These are phyloP conservation scores for Peronospora destructor DNA, from an alignment of 352 stramenopile species.

Conservation along the genomic window DNA sequence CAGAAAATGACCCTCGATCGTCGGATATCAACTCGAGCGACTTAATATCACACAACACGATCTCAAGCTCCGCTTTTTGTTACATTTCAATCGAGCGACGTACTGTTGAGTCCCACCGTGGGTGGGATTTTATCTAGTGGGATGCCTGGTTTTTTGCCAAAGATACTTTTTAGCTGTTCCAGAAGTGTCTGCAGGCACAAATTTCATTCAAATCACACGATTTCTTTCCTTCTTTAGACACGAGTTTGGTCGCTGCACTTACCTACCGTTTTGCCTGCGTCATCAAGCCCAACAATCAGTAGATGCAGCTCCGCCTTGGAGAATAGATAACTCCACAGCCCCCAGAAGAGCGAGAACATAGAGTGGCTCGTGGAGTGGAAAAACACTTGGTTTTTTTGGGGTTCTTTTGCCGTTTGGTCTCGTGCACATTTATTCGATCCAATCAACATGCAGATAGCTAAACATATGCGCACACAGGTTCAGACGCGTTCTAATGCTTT, in stretches of 20 bases:
- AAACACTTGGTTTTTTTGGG: too few relatives aligned
- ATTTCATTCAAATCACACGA: background rate
- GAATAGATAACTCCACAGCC: slow-evolving; percentile 80
- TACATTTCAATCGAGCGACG: slow-evolving; percentile 4
- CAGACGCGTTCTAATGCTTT: too few relatives aligned
- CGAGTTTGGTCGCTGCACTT: slow-evolving; percentile 9
- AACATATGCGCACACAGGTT: too few relatives aligned
- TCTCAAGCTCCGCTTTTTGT: background rate
- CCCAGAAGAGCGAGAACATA: slow-evolving; percentile 84
- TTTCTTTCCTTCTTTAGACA: background rate
- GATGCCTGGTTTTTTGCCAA: slow-evolving; percentile 83
- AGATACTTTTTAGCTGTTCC: slow-evolving; percentile 88
- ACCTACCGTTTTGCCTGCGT: slow-evolving; percentile 90
- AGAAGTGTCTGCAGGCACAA: slow-evolving; percentile 60
- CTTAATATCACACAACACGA: slow-evolving; percentile 23
- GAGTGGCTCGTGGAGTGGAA: background rate
- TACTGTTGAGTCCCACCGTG: slow-evolving; percentile 88
- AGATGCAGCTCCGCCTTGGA: slow-evolving; percentile 86
- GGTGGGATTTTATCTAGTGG: slow-evolving; percentile 88
- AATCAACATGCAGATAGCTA: too few relatives aligned
- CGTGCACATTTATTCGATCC: too few relatives aligned
- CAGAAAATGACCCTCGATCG: slow-evolving; percentile 87
- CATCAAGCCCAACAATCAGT: slow-evolving; percentile 88
- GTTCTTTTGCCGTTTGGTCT: too few relatives aligned
- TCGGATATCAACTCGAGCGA: slow-evolving; percentile 76